Evolutionary conservation across 176 grass and related monocot genomes (phyloP).

Genomic region (Neostapfia colusana): DNA sequence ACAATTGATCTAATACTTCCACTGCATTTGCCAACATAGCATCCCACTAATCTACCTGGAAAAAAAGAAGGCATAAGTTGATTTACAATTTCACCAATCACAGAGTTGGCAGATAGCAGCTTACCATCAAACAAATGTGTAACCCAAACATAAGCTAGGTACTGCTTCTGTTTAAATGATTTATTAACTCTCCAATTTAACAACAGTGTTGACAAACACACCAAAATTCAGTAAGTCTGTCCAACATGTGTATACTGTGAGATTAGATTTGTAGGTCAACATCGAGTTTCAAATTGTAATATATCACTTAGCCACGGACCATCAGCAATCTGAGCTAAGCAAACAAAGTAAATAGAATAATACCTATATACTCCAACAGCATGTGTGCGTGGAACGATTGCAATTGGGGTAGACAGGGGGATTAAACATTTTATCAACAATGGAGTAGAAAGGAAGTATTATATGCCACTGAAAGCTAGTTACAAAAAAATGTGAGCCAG

Average conservation of each 20-base stretch:
- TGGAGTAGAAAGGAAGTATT: background rate
- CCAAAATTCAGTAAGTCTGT: background rate
- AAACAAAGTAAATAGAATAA: background rate
- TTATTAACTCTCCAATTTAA: background rate
- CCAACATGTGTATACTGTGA: background rate
- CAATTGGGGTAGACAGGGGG: background rate
- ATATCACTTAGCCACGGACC: background rate
- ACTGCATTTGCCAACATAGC: slow-evolving; percentile 90
- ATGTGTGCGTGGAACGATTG: background rate
- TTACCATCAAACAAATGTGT: background rate
- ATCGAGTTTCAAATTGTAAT: background rate
- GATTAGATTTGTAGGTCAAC: background rate
- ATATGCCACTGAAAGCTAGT: background rate
- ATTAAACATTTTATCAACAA: slow-evolving; percentile 13
- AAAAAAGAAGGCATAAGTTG: background rate
- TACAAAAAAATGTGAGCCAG: background rate
- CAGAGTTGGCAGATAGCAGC: background rate
- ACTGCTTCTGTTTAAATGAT: background rate
- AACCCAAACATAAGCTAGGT: background rate
- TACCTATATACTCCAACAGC: background rate
- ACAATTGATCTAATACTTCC: slow-evolving; percentile 96
- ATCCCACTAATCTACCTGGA: slow-evolving; percentile 85
- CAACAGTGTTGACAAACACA: background rate
- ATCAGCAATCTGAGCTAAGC: background rate
- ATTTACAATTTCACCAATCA: background rate